These are phyloP conservation scores for Fusarium lyarnte DNA, from an alignment of 2,329 filamentous ascomycete species.

Conservation along the genomic window DNA sequence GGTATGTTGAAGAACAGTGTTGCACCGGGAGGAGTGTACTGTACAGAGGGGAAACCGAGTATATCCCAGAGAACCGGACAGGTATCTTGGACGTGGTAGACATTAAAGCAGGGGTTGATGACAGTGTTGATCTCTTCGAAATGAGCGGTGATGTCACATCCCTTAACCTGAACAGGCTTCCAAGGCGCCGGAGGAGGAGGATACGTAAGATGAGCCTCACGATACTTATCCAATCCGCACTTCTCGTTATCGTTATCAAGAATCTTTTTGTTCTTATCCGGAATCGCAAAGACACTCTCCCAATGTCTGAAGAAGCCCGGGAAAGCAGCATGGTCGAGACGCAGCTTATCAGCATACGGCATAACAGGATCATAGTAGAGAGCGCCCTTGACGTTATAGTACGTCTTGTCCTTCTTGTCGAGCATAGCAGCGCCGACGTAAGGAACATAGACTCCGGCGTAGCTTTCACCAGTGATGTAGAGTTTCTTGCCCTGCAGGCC, in stretches of 20 bases:
- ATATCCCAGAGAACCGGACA: slow-evolving; percentile 13
- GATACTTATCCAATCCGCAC: slow-evolving; percentile 13
- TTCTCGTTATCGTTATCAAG: slow-evolving; percentile 17
- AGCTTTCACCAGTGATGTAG: slow-evolving; percentile 8
- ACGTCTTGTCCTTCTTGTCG: neutral
- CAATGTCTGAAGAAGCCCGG: slow-evolving; percentile 5
- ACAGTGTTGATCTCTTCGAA: slow-evolving; percentile 5
- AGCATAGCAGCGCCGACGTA: slow-evolving; percentile 21
- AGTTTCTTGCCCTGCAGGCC: neutral
- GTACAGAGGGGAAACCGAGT: neutral
- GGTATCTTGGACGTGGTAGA: slow-evolving; percentile 7
- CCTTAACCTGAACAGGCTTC: slow-evolving; percentile 12
- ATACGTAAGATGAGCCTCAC: slow-evolving; percentile 3
- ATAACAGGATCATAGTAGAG: slow-evolving; percentile 22
- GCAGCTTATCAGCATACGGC: slow-evolving; percentile 5
- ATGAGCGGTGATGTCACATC: slow-evolving; percentile 12
- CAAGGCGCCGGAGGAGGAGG: neutral
- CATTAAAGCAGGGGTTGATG: slow-evolving; percentile 16
- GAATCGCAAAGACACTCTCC: slow-evolving; percentile 20
- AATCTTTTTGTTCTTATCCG: slow-evolving; percentile 19
- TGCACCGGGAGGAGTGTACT: neutral
- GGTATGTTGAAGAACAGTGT: slow-evolving; percentile 8
- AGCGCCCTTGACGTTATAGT: slow-evolving; percentile 7
- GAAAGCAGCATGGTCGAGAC: slow-evolving; percentile 8
- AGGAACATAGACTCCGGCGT: slow-evolving; percentile 10